A percentile compares a stretch with the other conserved stretches of the same genome.
Evolutionary conservation across 192 early-diverging fungal species (phyloP).

Genomic region (Coemansia reversa): DNA sequence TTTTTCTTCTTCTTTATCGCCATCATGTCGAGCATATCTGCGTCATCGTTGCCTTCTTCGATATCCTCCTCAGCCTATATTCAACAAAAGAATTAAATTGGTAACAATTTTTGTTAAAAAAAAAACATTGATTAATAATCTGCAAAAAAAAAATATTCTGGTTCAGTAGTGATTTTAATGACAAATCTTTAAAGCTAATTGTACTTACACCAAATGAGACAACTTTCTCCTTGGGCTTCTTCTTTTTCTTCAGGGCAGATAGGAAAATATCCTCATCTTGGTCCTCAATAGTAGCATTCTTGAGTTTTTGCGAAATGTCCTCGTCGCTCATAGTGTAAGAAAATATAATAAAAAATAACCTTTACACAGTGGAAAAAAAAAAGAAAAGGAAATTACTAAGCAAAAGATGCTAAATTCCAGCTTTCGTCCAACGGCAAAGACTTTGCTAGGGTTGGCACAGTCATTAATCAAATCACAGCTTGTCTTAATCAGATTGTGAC

Average conservation of each 20-base stretch:
- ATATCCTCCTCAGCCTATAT: conserved; percentile 41
- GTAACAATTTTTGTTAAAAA: background rate
- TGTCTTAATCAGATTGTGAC: conserved; percentile 10
- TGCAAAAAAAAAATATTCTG: too few species aligned
- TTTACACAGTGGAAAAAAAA: background rate
- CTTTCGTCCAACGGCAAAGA: too few species aligned
- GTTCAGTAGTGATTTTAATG: too few species aligned
- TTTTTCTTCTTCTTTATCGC: conserved; percentile 62
- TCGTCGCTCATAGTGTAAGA: conserved; percentile 35
- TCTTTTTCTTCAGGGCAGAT: conserved; percentile 61
- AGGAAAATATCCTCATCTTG: conserved; percentile 37
- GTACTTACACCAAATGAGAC: conserved; percentile 50
- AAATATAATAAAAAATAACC: background rate
- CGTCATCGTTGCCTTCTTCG: conserved; percentile 36
- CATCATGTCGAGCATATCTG: conserved; percentile 34
- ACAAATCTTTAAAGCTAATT: too few species aligned
- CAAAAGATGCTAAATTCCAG: too few species aligned
- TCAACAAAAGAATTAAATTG: background rate
- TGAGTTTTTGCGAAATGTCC: conserved; percentile 27
- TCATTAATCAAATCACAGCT: background rate
- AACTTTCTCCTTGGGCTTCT: conserved; percentile 57
- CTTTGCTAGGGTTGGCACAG: too few species aligned
- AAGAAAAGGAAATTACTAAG: background rate
- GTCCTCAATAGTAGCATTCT: conserved; percentile 19
- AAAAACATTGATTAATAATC: too few species aligned